Base-by-base conservation (phyloP, 2,329 filamentous ascomycete genomes). In the Pseudogymnoascus sp. region DNA sequence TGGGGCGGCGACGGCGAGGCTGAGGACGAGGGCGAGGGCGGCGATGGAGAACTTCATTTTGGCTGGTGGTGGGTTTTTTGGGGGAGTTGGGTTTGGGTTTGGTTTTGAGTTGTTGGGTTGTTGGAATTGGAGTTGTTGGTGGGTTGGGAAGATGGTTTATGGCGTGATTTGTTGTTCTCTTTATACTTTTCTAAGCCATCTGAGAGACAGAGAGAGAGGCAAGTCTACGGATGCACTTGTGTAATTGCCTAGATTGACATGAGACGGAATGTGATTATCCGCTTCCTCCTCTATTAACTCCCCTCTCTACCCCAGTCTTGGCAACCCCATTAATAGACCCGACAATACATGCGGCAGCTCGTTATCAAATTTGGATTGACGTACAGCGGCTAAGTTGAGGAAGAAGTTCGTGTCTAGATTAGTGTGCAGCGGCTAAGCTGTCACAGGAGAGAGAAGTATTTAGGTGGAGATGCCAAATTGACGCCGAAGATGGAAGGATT, bases 1-100 rank as follows among this genome's bases (percentile, higher is more conserved):
- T 66, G 65, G 40, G 67, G 65, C 15, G 65, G 65, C 65, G 67
- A 64, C 62, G 64, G 67, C 60, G 60, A 44, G 19, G 40, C 40
- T 44, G 40, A 44, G 40, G 40, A 44, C 19, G 40, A 44, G 19
- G 40, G 40, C 40, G 40, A 44, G 40, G 4, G 40, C 40, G 19
- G 40, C 19, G 40, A 23, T 5, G 40, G 40, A 44, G 40, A 44
- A 23, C 40, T 44, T 44, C 40, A 44, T 44, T 13, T 44, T 44
- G 40, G 15, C 9, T 13, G 40, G 11, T 13, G 7, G 40, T 23
- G 7, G 10, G 11, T 44, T 35, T 19, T 35, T 23, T 11, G 11
- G 11, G 5, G 13, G 10, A n/a, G n/a, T n/a, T n/a, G 40, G 19
- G 10, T 21, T 44, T 40, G 17, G 40, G 40, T 44, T 44, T 23